Evolutionary conservation across 148 eudicot species (phyloP).

Genomic region (Linanthus parryae): DNA sequence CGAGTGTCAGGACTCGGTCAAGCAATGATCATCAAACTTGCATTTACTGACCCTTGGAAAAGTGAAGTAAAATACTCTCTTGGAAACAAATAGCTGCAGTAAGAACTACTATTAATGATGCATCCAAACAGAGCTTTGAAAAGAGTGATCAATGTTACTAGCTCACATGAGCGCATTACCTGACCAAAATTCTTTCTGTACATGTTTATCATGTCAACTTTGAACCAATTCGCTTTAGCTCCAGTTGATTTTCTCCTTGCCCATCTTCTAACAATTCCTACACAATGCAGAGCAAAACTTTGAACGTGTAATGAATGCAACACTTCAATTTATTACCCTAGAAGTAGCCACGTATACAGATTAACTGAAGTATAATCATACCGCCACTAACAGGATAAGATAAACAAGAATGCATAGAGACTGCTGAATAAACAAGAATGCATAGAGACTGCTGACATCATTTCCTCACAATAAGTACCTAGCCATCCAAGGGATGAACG

Average conservation of each 20-base stretch:
- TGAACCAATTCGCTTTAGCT: not conserved
- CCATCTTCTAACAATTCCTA: conserved; percentile 11
- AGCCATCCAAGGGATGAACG: too few relatives aligned
- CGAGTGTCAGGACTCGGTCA: not conserved
- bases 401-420: too few relatives aligned
- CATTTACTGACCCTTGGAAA: not conserved
- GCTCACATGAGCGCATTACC: not conserved
- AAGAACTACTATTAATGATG: not conserved
- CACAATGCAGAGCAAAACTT: not conserved
- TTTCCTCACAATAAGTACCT: too few relatives aligned
- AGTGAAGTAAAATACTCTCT: not conserved
- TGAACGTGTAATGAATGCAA: too few relatives aligned
- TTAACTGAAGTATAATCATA: too few relatives aligned
- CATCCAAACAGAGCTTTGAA: not conserved
- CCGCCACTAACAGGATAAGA: too few relatives aligned
- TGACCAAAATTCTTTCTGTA: conserved; percentile 3
- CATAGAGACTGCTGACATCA: too few relatives aligned
- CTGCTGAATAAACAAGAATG: too few relatives aligned
- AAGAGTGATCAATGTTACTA: not conserved
- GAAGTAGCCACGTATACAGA: too few relatives aligned
- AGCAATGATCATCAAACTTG: not conserved
- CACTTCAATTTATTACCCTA: too few relatives aligned
- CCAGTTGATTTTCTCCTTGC: not conserved
- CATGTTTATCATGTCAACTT: conserved; percentile 4
- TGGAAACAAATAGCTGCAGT: not conserved